Base-by-base conservation (phyloP, 768 basidiomycete species). In the Mrakia frigida region DNA sequence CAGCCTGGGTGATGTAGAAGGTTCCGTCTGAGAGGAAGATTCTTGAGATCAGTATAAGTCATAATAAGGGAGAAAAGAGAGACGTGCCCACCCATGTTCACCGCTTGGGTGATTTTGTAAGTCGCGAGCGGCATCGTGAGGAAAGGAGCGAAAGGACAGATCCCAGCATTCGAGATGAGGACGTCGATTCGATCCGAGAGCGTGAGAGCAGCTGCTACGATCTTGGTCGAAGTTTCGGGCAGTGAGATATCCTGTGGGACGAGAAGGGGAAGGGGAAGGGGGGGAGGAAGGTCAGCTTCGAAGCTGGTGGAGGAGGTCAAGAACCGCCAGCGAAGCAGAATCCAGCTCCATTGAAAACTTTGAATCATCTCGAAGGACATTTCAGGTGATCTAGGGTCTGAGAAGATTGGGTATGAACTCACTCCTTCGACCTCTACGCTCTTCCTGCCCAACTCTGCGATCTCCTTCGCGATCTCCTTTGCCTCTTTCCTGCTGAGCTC, bases 51-150 rank as follows among this genome's bases (percentile, higher is more conserved):
- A 16, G 14, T 10, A 14, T 46, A 10, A 16, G 9, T 46, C 70
- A 3, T 6, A 33, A 39, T 3, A 56, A 25, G 21, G 37, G 39
- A 3, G 21, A 14, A 25, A n/a, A 28, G 72, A 35, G n/a, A 61
- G 16, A 0, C n/a, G 2, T 21, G 50, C 73, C 23, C 2, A 68
- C 74, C 90, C 35, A 92, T 85, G 80, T 92, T 92, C 70, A 92
- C 90, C 79, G 87, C 86, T 21, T 89, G 87, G 4, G 89, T 90
- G 60, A 86, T 84, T 79, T 89, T 87, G 88, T 89, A 91, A 21
- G 87, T 87, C 81, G 85, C 81, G 83, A 85, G 85, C 1, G 90
- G 88, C 87, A 91, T 89, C 23, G 59, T 39, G 50, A 74, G 74
- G 65, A 74, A 69, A 3, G 63, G 50, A 5, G 63, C 5, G 35